These are phyloP conservation scores for Rugosomyces carneus DNA, from an alignment of 1,284 basidiomycete species.

Conservation along the genomic window DNA sequence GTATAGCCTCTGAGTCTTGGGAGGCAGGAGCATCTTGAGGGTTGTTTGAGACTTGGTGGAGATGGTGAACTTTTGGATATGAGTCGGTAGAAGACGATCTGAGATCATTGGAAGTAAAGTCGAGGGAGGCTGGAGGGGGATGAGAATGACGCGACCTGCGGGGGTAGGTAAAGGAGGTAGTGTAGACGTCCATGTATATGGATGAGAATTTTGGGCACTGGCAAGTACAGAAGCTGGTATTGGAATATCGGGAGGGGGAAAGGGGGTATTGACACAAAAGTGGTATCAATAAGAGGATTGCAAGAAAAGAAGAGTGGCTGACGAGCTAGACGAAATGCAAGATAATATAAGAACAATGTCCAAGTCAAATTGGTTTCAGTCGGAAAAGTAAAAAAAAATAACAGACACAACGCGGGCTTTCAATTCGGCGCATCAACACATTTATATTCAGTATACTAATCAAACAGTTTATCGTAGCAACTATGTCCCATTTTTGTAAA, in stretches of 20 bases:
- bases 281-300: conserved; percentile 40
- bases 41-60: conserved; percentile 14
- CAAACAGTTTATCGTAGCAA: conserved; percentile 67
- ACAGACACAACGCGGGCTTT: conserved; percentile 28
- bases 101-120: conserved; percentile 39
- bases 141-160: conserved; percentile 66
- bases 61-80: conserved; percentile 37
- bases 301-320: conserved; percentile 19
- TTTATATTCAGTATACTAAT: conserved; percentile 35
- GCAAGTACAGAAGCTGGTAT: conserved; percentile 30
- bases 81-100: conserved; percentile 32
- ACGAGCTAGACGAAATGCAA: conserved; percentile 27
- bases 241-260: conserved; percentile 24
- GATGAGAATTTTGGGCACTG: conserved; percentile 19
- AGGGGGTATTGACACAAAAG: conserved; percentile 46
- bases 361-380: conserved; percentile 12
- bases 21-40: conserved; percentile 41
- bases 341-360: conserved; percentile 17
- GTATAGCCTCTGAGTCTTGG: conserved; percentile 66
- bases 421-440: no score
- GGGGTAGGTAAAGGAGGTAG: conserved; percentile 85
- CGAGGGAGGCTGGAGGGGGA: conserved; percentile 57
- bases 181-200: conserved; percentile 92
- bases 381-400: conserved; percentile 12
- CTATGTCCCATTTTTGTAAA: conserved; percentile 50